Base-by-base conservation (phyloP, 2,329 filamentous ascomycete species). In the Colletotrichum viniferum region DNA sequence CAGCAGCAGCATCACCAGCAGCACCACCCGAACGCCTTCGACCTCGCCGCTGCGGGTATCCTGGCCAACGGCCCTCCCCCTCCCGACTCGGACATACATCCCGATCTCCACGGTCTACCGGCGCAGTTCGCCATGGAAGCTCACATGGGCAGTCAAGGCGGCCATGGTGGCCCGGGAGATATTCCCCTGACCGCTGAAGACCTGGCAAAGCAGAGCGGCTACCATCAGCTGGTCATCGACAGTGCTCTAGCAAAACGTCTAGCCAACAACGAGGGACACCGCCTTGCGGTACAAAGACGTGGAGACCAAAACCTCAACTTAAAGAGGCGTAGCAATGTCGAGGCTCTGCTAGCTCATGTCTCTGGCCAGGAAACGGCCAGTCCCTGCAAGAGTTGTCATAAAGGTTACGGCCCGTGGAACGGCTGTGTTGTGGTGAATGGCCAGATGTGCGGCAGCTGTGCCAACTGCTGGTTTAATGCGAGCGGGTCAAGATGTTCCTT, bases 381-480 rank as follows among this genome's bases (percentile, higher is more conserved):
- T n/a, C 84, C 88, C 0, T 92, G 90, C 81, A 90, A 90, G 81
- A 91, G 90, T 81, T 92, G 90, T 80, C 86, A 88, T 81, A 92
- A 91, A 79, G 89, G 89, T 5, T 89, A 91, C 75, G 90, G 90
- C 0, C 90, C 90, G 0, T 92, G 90, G 90, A 89, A 85, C 1
- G 85, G 85, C 18, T 92, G 90, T 77, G 86, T 92, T n/a, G 84
- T 91, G n/a, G 88, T 90, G 26, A 88, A 88, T 63, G 90, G 90
- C 2, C 88, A 91, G 79, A 90, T 92, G 88, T 91, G 89, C 74
- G 90, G 90, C 12, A 91, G 89, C 79, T 92, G 90, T 77, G 88
- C 90, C 73, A 92, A 92, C 79, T 92, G 90, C 80, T 92, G 90
- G 90, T 92, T 90, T 81, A 92, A 92, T 72, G 90, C 90, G 9